Evolutionary conservation across 306 rosid genomes (phyloP), one percentile per base, ranked within the genome.

Genomic region (Lupinus albus): DNA sequence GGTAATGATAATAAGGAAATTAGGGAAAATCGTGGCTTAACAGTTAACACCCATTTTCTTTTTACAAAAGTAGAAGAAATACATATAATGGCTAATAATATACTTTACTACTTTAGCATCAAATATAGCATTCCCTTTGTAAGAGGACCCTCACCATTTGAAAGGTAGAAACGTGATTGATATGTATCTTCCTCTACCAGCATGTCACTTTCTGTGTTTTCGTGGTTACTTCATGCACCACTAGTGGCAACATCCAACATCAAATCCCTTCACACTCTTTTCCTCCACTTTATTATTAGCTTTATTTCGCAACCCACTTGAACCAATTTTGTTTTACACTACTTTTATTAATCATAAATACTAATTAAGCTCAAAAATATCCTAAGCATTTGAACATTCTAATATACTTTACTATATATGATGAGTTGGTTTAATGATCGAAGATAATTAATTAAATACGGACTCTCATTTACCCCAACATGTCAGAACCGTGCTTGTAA

Each of bases 171-270:
- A 17, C 56, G 49, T 64, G 49, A 56, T 64, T 46, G 38, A 64
- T 15, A 50, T 58, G 78, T 64, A 66, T 56, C 74, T 12, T 64
- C 68, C 74, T 12, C 48, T 57, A 25, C 63, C 68, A 39, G 55
- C 78, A 66, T 52, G 84, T 82, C 81, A 21, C 80, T 82, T 75
- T 82, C 83, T 16, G 2, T 65, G 82, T 75, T 78, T 82, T 82
- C 86, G 41, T 61, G 83, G 83, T 56, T 78, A 64, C 77, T 79
- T 82, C 86, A 67, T 62, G 72, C 36, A 50, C 74, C 68, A 60
- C 52, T 51, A 41, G 50, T 56, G 57, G 20, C 68, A 16, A 56
- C 69, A 68, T 52, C 68, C 45, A 42, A 67, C 54, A 1, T 52
- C 71, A 48, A 38, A 70, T 39, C 54, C 42, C 72, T 18, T 52